phyloP scores from a whole-genome alignment of 164 flowering plant species.

The Kalanchoe fedtschenkoi region DNA sequence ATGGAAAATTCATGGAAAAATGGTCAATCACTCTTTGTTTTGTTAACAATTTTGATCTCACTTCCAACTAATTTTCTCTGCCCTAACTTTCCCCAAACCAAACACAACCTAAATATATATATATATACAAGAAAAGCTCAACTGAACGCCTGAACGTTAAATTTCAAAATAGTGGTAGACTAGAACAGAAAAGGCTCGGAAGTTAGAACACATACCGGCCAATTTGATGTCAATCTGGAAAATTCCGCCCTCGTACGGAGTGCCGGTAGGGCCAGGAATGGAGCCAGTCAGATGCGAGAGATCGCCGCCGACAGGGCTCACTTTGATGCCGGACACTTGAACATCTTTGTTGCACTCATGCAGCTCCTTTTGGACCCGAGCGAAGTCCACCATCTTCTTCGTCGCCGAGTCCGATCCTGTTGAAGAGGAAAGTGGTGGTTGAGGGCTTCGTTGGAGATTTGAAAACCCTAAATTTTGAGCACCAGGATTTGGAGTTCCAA shows the following conservation, averaged over 20 bases:
- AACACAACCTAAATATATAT: too few relatives aligned
- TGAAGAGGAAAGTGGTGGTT: not conserved
- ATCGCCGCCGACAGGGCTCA: slow-evolving; percentile 42
- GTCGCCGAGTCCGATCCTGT: not conserved
- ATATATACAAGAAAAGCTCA: not conserved
- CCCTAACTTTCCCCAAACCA: too few relatives aligned
- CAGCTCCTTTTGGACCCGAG: slow-evolving; percentile 84
- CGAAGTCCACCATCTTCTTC: slow-evolving; percentile 63
- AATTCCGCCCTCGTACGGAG: slow-evolving; percentile 90
- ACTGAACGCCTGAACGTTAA: not conserved
- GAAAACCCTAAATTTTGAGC: too few relatives aligned
- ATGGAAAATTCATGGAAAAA: too few relatives aligned
- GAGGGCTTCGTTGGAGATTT: not conserved
- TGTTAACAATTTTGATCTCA: too few relatives aligned
- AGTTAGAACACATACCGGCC: slow-evolving; percentile 36
- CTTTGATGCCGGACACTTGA: slow-evolving; percentile 54
- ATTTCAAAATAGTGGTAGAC: not conserved
- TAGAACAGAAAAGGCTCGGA: not conserved
- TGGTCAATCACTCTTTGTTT: too few relatives aligned
- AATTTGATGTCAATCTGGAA: slow-evolving; percentile 73
- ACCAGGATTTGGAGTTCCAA: too few relatives aligned
- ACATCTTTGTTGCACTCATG: slow-evolving; percentile 65
- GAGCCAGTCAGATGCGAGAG: slow-evolving; percentile 68
- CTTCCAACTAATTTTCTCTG: too few relatives aligned
- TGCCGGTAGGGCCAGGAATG: slow-evolving; percentile 71